Conservation (phyloP, 305 asterid species). For the Ajuga reptans region DNA sequence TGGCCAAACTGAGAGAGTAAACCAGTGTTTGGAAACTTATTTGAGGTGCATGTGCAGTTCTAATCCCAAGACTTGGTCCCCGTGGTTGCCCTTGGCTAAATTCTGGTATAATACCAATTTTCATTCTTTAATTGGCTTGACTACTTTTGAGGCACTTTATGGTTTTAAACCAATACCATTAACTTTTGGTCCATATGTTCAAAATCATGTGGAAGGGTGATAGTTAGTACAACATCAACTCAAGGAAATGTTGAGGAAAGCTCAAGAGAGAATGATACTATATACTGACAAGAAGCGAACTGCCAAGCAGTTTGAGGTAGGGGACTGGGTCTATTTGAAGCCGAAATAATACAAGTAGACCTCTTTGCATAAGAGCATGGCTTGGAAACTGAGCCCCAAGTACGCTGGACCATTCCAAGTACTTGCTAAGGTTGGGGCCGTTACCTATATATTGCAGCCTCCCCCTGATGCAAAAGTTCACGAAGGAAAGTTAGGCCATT, state of each 20-base stretch:
- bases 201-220: not conserved
- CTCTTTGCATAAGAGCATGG: not conserved
- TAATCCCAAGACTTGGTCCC: not conserved
- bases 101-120: not conserved
- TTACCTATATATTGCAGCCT: too few relatives aligned
- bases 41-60: not conserved
- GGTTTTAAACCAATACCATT: not conserved
- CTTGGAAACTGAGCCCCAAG: not conserved
- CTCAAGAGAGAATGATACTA: not conserved
- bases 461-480: too few relatives aligned
- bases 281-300: not conserved
- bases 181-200: not conserved
- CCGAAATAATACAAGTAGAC: not conserved
- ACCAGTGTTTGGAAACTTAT: not conserved
- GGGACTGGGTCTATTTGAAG: not conserved
- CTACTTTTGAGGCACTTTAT: not conserved
- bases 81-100: not conserved
- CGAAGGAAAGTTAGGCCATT: too few relatives aligned
- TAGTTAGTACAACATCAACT: not conserved
- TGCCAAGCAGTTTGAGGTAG: not conserved
- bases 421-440: too few relatives aligned
- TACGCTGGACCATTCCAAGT: not conserved
- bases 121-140: not conserved
- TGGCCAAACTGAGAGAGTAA: not conserved
- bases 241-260: not conserved